Evolutionary conservation across 2,329 filamentous ascomycete genomes (phyloP).

Genomic region (Sphaerulina vaccinii): DNA sequence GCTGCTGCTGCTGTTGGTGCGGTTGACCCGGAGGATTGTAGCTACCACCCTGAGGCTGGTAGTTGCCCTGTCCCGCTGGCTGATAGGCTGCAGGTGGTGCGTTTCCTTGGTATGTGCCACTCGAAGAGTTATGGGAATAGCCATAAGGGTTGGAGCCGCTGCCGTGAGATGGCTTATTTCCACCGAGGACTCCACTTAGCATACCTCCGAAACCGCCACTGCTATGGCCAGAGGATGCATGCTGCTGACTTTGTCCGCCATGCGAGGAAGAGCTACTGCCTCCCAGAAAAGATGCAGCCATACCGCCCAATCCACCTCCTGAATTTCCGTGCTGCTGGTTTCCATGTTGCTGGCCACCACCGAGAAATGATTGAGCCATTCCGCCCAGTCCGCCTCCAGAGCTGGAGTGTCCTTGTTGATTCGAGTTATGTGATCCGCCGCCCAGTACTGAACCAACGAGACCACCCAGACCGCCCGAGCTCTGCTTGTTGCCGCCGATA

Average conservation of each 20-base stretch:
- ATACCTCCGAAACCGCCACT: slow-evolving; percentile 31
- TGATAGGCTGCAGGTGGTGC: slow-evolving; percentile 40
- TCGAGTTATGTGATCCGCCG: slow-evolving; percentile 20
- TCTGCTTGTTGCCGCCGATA: slow-evolving; percentile 35
- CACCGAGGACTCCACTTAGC: slow-evolving; percentile 34
- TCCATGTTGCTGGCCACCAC: slow-evolving; percentile 29
- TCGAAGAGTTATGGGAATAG: slow-evolving; percentile 36
- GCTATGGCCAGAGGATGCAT: slow-evolving; percentile 24
- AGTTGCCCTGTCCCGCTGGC: slow-evolving; percentile 25
- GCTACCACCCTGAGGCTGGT: slow-evolving; percentile 25
- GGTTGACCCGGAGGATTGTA: slow-evolving; percentile 26
- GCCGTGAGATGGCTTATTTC: slow-evolving; percentile 33
- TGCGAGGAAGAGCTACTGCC: slow-evolving; percentile 24
- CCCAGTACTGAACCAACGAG: slow-evolving; percentile 26
- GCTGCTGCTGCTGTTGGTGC: slow-evolving; percentile 21
- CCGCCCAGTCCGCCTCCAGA: slow-evolving; percentile 29
- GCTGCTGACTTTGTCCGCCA: slow-evolving; percentile 24
- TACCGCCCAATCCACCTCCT: slow-evolving; percentile 26
- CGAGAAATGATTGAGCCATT: slow-evolving; percentile 36
- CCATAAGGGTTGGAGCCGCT: slow-evolving; percentile 36
- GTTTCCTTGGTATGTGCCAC: slow-evolving; percentile 38
- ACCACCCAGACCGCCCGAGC: slow-evolving; percentile 26
- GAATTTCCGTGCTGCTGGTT: slow-evolving; percentile 22
- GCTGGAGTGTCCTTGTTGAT: slow-evolving; percentile 20
- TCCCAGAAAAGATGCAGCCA: slow-evolving; percentile 30